phyloP scores from a whole-genome alignment of 192 early-diverging fungal genomes.

The Dissophora ornata region DNA sequence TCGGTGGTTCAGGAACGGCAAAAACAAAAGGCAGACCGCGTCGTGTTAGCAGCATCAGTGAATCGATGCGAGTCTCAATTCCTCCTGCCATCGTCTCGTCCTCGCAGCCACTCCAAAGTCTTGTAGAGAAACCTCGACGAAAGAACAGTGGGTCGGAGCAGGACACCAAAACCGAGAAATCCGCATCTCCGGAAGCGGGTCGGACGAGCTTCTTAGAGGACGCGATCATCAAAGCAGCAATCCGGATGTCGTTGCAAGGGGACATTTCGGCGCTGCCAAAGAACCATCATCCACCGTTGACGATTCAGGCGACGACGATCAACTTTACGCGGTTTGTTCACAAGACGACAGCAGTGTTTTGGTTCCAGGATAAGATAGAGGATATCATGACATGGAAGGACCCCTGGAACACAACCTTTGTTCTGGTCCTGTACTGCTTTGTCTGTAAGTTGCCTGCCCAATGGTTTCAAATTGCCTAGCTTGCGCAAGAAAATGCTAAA shows the following conservation, averaged over 20 bases:
- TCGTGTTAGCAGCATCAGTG: slow-evolving; percentile 22
- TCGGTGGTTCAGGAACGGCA: not conserved
- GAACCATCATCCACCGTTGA: slow-evolving; percentile 65
- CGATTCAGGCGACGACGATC: slow-evolving; percentile 72
- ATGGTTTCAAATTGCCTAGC: too few species aligned
- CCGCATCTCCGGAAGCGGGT: slow-evolving; percentile 17
- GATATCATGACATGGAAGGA: slow-evolving; percentile 79
- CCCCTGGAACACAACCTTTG: slow-evolving; percentile 67
- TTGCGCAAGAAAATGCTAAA: too few species aligned
- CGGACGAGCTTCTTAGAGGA: slow-evolving; percentile 42
- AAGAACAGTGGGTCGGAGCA: not conserved
- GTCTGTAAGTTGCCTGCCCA: slow-evolving; percentile 56
- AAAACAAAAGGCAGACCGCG: slow-evolving; percentile 11
- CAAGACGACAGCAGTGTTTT: slow-evolving; percentile 72
- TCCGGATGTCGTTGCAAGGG: slow-evolving; percentile 40
- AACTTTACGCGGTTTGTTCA: slow-evolving; percentile 78
- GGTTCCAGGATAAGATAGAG: slow-evolving; percentile 69
- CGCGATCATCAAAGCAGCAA: slow-evolving; percentile 47
- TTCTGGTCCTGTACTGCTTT: slow-evolving; percentile 63
- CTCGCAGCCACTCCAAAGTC: slow-evolving; percentile 40
- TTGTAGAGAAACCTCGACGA: slow-evolving; percentile 39
- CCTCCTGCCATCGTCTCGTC: slow-evolving; percentile 34
- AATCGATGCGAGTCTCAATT: slow-evolving; percentile 28
- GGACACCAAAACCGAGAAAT: not conserved
- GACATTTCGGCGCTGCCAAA: slow-evolving; percentile 54